Conservation (phyloP, 306 rosid genomes). For the Dryas alaskensis region DNA sequence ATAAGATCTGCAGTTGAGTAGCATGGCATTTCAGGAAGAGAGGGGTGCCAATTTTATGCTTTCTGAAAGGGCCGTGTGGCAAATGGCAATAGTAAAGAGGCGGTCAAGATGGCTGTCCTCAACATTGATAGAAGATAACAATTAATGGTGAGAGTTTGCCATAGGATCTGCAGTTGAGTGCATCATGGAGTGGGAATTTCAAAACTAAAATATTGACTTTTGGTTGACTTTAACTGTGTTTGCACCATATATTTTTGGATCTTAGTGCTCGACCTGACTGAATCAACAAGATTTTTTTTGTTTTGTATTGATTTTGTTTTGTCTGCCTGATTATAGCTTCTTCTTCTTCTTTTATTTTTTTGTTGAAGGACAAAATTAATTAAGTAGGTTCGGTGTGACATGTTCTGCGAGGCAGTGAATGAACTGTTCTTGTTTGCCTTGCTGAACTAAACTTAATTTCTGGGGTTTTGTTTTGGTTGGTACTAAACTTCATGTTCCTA, state of each 20-base stretch:
- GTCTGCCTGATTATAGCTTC: neutral
- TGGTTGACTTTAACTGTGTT: neutral
- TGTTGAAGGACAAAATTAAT: neutral
- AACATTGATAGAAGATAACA: neutral
- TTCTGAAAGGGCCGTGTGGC: no score
- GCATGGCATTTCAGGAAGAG: no score
- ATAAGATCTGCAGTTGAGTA: no score
- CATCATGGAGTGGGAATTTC: neutral
- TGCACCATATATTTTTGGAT: no score
- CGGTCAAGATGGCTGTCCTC: neutral
- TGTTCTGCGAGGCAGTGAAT: neutral
- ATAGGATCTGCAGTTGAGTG: neutral
- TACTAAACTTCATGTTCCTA: neutral
- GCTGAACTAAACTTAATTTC: neutral
- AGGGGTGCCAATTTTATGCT: no score
- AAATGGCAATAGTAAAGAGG: no score
- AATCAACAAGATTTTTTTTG: neutral
- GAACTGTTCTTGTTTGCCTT: neutral
- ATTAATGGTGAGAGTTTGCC: neutral
- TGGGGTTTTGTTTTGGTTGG: neutral
- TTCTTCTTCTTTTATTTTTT: neutral
- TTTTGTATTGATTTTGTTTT: neutral
- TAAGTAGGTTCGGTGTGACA: neutral
- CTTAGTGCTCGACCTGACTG: no score
- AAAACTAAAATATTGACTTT: conserved; percentile 5